Evolutionary conservation across 2,329 filamentous ascomycete species (phyloP), one percentile per base, ranked within the genome.

Genomic region (Botrytis hyacinthi): DNA sequence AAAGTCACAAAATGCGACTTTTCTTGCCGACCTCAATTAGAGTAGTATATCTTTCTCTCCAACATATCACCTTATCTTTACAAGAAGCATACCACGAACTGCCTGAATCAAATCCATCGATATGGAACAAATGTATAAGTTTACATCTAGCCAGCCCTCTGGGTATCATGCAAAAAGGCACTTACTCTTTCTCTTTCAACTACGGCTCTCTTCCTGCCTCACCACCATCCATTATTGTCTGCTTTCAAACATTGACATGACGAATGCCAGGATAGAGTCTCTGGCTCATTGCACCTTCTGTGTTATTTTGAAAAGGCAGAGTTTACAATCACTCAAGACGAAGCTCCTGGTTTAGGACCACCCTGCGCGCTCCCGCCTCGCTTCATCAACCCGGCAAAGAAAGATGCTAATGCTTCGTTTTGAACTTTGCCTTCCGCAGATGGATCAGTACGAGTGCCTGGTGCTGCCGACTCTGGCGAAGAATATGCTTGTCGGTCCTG

Each of bases 351-450:
- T 72, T 78, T 81, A 35, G 80, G 80, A 72, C 76, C 80, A 67
- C 72, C 79, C 12, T 77, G 65, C 20, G 78, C 76, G 14, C 76
- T 77, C 3, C 82, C 83, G 42, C 82, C 81, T 76, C 86, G 88
- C 79, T 87, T 89, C 80, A 89, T 86, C 63, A 90, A 81, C 18
- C 85, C 86, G 20, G 85, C 86, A 78, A 91, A 90, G 80, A 90
- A 90, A 73, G 85, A 87, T 68, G 87, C 87, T 74, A 91, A 80
- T 46, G 86, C 86, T 80, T 90, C 87, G 68, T 89, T 87, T 75
- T 90, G 86, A n/a, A 83, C 83, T 80, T 88, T 87, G 29, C 83
- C 84, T 65, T 83, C 78, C 32, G 81, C 73, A 4, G 80, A 73
- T 35, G 81, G 78, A 32, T 69, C 66, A 46, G 77, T 66, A 65